Conservation (phyloP, 768 basidiomycete species). For the Arthromyces matolae region DNA sequence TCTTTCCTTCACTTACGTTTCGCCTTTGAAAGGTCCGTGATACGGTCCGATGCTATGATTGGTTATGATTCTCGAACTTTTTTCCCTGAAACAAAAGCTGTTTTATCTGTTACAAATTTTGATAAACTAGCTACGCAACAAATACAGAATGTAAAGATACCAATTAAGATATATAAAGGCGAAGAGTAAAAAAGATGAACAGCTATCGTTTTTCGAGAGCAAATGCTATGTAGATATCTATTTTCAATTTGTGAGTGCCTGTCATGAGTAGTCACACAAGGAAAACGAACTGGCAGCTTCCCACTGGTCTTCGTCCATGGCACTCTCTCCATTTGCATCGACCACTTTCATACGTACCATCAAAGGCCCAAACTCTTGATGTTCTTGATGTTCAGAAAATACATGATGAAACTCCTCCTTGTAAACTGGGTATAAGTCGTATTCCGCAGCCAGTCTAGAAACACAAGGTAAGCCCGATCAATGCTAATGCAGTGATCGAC, state of each 20-base stretch:
- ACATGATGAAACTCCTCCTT: slow-evolving; percentile 89
- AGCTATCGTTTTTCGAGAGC: slow-evolving; percentile 71
- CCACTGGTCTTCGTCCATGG: slow-evolving; percentile 96
- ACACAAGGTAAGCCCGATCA: not conserved
- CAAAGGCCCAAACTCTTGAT: slow-evolving; percentile 78
- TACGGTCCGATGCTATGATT: no score
- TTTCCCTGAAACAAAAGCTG: no score
- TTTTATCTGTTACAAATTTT: slow-evolving; percentile 8
- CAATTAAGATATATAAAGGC: slow-evolving; percentile 5
- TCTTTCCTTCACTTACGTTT: no score
- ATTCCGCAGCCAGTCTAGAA: slow-evolving; percentile 77
- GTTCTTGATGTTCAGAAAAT: slow-evolving; percentile 74
- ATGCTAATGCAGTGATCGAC: not conserved
- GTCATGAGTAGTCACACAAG: not conserved
- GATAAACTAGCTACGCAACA: slow-evolving; percentile 14
- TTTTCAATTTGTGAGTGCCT: slow-evolving; percentile 5
- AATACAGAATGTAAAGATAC: slow-evolving; percentile 11
- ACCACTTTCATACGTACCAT: slow-evolving; percentile 91
- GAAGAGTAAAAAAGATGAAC: not conserved
- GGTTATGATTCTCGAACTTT: no score
- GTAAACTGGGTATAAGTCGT: slow-evolving; percentile 69
- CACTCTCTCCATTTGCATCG: slow-evolving; percentile 77
- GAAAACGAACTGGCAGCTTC: slow-evolving; percentile 90
- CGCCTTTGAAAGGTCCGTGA: no score
- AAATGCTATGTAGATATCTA: slow-evolving; percentile 93